A percentile compares a stretch with the other conserved stretches of the same genome.
These are phyloP conservation scores for Trichoderma lentiforme DNA, from an alignment of 2,329 filamentous ascomycete species.

Conservation along the genomic window DNA sequence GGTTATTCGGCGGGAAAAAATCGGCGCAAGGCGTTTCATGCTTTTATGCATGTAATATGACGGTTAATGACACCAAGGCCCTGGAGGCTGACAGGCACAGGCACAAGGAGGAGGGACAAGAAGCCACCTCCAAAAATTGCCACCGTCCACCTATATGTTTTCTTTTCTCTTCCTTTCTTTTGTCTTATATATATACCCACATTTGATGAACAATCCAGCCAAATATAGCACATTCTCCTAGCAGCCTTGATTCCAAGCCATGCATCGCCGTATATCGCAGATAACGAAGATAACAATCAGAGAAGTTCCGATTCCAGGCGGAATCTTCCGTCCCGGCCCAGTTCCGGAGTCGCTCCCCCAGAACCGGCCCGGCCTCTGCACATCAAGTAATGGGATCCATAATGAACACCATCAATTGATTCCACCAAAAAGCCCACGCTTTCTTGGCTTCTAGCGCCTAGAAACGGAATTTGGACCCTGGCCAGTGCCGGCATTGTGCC, in stretches of 20 bases:
- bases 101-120: background rate
- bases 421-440: background rate
- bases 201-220: background rate
- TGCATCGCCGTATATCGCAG: background rate
- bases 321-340: conserved; percentile 1
- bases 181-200: conserved; percentile 11
- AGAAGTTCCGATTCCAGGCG: background rate
- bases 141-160: background rate
- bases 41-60: background rate
- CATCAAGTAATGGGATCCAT: background rate
- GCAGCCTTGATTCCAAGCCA: background rate
- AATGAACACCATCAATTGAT: background rate
- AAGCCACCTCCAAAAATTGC: background rate
- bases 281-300: background rate
- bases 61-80: conserved; percentile 6
- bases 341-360: background rate
- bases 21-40: conserved; percentile 3
- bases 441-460: background rate
- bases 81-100: background rate
- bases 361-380: conserved; percentile 8
- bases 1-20: background rate
- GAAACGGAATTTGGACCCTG: background rate
- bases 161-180: background rate
- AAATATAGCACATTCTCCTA: background rate
- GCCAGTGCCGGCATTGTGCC: background rate